Conservation (phyloP, 2,329 filamentous ascomycete species). For the Stromatinia cepivora region DNA sequence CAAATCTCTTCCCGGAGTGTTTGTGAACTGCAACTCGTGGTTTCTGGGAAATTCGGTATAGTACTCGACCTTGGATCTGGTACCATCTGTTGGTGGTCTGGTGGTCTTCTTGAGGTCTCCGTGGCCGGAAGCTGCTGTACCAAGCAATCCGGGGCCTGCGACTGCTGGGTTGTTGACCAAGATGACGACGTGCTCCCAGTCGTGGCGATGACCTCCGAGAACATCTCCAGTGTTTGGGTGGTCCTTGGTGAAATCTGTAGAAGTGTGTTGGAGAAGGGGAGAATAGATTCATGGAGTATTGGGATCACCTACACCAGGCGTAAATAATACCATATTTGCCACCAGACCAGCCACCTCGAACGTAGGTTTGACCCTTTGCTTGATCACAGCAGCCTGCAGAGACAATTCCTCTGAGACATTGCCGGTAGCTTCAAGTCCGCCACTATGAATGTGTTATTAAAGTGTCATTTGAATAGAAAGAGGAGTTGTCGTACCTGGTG, state of each 20-base stretch:
- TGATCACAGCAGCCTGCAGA: neutral
- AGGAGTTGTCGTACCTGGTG: neutral
- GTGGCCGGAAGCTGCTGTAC: neutral
- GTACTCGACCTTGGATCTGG: neutral
- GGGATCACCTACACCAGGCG: neutral
- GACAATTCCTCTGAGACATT: no score
- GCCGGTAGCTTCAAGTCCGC: neutral
- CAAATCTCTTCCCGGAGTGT: neutral
- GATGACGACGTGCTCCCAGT: neutral
- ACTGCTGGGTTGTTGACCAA: neutral
- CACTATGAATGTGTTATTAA: neutral
- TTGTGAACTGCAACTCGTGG: neutral
- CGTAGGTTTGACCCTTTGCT: neutral
- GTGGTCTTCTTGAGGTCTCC: neutral
- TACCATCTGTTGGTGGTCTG: no score
- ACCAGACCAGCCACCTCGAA: neutral
- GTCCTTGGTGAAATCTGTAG: neutral
- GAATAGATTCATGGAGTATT: no score
- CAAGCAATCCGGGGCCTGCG: neutral
- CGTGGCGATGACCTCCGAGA: neutral
- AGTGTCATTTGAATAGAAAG: neutral
- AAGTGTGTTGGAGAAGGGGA: neutral
- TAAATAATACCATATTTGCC: conserved; percentile 3
- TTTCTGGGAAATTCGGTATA: neutral
- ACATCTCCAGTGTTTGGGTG: neutral